Conservation (phyloP, 805 yeast genomes). For the Blastobotrys muscicola region DNA sequence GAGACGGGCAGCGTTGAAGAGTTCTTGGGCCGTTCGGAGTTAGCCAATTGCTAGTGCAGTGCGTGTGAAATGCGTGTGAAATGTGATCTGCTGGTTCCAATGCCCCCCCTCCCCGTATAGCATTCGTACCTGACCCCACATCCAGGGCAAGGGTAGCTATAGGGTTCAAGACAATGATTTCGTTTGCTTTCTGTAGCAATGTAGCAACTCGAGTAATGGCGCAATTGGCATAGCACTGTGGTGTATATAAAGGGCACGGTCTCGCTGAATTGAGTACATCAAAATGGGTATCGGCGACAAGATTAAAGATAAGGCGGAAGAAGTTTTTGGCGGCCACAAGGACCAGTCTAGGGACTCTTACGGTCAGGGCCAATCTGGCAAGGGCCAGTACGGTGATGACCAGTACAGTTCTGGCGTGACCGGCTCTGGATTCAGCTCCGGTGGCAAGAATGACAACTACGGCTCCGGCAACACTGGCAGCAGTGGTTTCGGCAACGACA, state of each 20-base stretch:
- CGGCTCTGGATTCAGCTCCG: slow-evolving; percentile 8
- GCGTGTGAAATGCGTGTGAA: too few species aligned
- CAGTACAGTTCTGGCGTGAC: slow-evolving; percentile 8
- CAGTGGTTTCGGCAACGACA: slow-evolving; percentile 22
- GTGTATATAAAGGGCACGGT: slow-evolving; percentile 83
- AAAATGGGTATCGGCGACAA: slow-evolving; percentile 19
- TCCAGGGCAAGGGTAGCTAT: too few species aligned
- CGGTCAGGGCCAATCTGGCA: slow-evolving; percentile 27
- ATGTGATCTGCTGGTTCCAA: too few species aligned
- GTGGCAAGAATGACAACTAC: slow-evolving; percentile 7
- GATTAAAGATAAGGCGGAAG: slow-evolving; percentile 9
- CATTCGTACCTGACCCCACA: too few species aligned
- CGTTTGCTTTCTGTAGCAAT: too few species aligned
- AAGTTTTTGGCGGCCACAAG: not conserved
- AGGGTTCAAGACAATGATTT: too few species aligned
- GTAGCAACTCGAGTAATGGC: too few species aligned
- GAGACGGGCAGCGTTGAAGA: too few species aligned
- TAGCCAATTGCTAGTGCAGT: too few species aligned
- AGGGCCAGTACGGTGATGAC: slow-evolving; percentile 9
- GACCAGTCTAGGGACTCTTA: slow-evolving; percentile 18
- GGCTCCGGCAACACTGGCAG: slow-evolving; percentile 14
- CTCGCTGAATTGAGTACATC: slow-evolving; percentile 60
- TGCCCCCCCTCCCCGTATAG: too few species aligned
- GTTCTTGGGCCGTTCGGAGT: too few species aligned
- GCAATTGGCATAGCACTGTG: slow-evolving; percentile 93